A percentile compares a stretch with the other conserved stretches of the same genome.
These are phyloP conservation scores for Metschnikowia henanensis DNA, from an alignment of 805 yeast species.

Conservation along the genomic window DNA sequence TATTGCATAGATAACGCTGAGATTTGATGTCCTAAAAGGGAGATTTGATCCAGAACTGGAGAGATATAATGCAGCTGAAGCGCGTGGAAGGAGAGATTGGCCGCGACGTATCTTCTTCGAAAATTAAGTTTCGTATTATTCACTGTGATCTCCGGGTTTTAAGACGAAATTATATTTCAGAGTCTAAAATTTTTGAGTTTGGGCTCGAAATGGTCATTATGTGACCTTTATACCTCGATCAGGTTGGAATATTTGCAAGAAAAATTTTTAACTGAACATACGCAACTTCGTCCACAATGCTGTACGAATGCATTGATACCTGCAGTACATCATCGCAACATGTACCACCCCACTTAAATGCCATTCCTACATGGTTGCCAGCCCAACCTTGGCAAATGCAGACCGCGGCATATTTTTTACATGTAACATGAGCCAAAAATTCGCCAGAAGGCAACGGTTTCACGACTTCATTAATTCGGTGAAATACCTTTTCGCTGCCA, in stretches of 20 bases:
- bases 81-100: conserved; percentile 3
- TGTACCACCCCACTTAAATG: not conserved
- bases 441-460: too few species aligned
- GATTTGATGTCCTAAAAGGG: conserved; percentile 2
- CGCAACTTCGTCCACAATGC: not conserved
- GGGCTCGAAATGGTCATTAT: not conserved
- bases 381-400: conserved; percentile 4
- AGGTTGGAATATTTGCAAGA: conserved; percentile 3
- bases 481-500: too few species aligned
- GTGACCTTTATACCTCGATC: conserved; percentile 6
- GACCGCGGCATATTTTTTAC: conserved; percentile 2
- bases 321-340: conserved; percentile 1
- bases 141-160: not conserved
- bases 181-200: not conserved
- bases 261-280: conserved; percentile 3
- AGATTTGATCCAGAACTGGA: not conserved
- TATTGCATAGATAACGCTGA: not conserved
- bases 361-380: not conserved
- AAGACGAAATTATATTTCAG: not conserved
- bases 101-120: not conserved
- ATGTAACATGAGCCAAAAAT: not conserved
- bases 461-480: too few species aligned
- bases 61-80: conserved; percentile 2
- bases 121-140: not conserved
- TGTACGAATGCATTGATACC: not conserved